Evolutionary conservation across 805 yeast species (phyloP).

Genomic region (Myxozyma monticola): DNA sequence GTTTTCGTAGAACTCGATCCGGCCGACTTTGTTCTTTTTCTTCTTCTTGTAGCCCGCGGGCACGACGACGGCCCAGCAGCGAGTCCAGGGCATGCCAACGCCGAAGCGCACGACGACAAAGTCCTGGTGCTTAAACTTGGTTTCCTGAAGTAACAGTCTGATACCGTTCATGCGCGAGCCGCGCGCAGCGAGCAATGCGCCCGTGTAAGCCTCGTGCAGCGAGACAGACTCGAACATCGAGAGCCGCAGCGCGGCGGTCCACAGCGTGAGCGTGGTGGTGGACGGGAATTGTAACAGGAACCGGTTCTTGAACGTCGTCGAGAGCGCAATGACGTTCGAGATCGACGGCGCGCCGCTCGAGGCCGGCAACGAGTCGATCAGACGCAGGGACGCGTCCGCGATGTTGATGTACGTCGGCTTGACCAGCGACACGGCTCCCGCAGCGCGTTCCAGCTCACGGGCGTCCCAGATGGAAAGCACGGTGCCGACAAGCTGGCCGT

Average conservation of each 20-base stretch:
- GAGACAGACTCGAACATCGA: slow-evolving; percentile 77
- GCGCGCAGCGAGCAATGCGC: slow-evolving; percentile 86
- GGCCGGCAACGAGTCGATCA: slow-evolving; percentile 34
- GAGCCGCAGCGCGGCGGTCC: slow-evolving; percentile 83
- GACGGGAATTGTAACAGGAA: slow-evolving; percentile 76
- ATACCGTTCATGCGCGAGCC: slow-evolving; percentile 88
- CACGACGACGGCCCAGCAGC: slow-evolving; percentile 85
- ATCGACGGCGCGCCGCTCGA: slow-evolving; percentile 18
- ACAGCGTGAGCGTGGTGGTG: slow-evolving; percentile 60
- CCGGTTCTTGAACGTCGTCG: slow-evolving; percentile 89
- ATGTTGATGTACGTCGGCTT: slow-evolving; percentile 83
- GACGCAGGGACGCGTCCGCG: slow-evolving; percentile 80
- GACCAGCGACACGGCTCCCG: slow-evolving; percentile 49
- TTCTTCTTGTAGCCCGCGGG: slow-evolving; percentile 50
- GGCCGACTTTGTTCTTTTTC: slow-evolving; percentile 53
- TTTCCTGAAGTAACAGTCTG: slow-evolving; percentile 77
- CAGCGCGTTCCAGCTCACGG: slow-evolving; percentile 50
- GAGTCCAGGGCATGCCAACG: slow-evolving; percentile 96
- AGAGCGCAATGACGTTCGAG: slow-evolving; percentile 62
- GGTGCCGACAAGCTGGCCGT: slow-evolving; percentile 86
- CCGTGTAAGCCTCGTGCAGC: slow-evolving; percentile 94
- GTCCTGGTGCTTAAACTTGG: slow-evolving; percentile 83
- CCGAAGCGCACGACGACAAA: slow-evolving; percentile 96
- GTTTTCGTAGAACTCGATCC: slow-evolving; percentile 75
- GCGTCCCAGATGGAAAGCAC: slow-evolving; percentile 90